A percentile compares a stretch with the other conserved stretches of the same genome.
Conservation (phyloP, 2,329 filamentous ascomycete species). For the Mycogone perniciosa region DNA sequence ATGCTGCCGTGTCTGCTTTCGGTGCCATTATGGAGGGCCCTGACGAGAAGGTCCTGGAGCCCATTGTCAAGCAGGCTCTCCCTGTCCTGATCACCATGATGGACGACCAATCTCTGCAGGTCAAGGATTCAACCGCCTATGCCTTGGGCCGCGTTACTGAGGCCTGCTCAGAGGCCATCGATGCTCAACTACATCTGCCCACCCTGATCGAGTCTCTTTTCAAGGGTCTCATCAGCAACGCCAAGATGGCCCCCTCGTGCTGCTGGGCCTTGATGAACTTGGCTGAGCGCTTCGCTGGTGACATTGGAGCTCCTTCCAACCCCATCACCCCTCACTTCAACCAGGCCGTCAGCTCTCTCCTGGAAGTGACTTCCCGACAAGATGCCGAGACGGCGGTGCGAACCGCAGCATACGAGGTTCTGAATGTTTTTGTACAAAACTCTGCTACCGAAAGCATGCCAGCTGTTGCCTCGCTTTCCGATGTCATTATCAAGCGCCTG, state of each 20-base stretch:
- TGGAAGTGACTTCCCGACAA: slow-evolving; percentile 75
- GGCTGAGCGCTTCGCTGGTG: slow-evolving; percentile 88
- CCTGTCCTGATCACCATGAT: slow-evolving; percentile 87
- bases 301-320: slow-evolving; percentile 70
- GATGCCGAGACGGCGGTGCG: slow-evolving; percentile 84
- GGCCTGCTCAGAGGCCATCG: slow-evolving; percentile 84
- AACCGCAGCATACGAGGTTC: slow-evolving; percentile 93
- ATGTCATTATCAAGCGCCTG: slow-evolving; percentile 83
- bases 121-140: slow-evolving; percentile 94
- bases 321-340: slow-evolving; percentile 88
- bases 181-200: slow-evolving; percentile 74
- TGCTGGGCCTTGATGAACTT: slow-evolving; percentile 99
- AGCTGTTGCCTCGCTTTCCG: slow-evolving; percentile 74
- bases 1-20: slow-evolving; percentile 94
- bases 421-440: slow-evolving; percentile 90
- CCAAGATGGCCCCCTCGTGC: slow-evolving; percentile 97
- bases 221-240: slow-evolving; percentile 78
- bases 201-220: slow-evolving; percentile 84
- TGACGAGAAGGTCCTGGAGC: slow-evolving; percentile 84
- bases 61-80: slow-evolving; percentile 91
- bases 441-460: slow-evolving; percentile 78
- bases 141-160: slow-evolving; percentile 95
- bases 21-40: slow-evolving; percentile 99
- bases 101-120: slow-evolving; percentile 82
- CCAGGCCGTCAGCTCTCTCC: slow-evolving; percentile 77